A percentile compares a stretch with the other conserved stretches of the same genome.
phyloP scores from a whole-genome alignment of 1,284 basidiomycete genomes.

The Cutaneotrichosporon cutaneum region DNA sequence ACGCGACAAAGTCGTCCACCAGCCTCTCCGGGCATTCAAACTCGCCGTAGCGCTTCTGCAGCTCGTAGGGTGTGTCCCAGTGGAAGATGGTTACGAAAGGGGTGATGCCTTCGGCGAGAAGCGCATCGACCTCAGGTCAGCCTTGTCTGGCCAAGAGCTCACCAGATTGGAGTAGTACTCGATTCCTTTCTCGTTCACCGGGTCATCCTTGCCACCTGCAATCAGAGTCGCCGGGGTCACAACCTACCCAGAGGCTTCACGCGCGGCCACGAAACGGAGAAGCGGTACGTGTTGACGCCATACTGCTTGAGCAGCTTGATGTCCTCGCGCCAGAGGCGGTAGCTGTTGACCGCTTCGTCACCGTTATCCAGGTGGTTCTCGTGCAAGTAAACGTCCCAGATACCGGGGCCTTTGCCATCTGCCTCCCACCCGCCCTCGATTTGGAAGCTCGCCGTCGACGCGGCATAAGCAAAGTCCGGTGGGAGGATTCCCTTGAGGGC shows the following conservation, averaged over 20 bases:
- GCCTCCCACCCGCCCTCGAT: slow-evolving; percentile 48
- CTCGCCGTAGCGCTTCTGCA: slow-evolving; percentile 68
- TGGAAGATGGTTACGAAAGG: slow-evolving; percentile 39
- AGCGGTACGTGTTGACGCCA: slow-evolving; percentile 60
- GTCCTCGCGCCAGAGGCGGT: slow-evolving; percentile 64
- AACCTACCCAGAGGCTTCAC: slow-evolving; percentile 61
- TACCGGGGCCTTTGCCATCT: slow-evolving; percentile 31
- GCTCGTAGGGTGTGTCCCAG: slow-evolving; percentile 69
- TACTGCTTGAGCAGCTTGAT: slow-evolving; percentile 62
- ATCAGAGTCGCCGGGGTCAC: neutral
- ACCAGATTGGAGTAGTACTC: slow-evolving; percentile 58
- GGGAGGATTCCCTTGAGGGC: slow-evolving; percentile 36
- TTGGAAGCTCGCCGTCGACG: slow-evolving; percentile 58
- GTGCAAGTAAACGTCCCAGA: slow-evolving; percentile 56
- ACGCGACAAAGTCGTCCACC: slow-evolving; percentile 63
- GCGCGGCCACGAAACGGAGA: slow-evolving; percentile 69
- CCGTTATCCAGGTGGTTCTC: slow-evolving; percentile 19
- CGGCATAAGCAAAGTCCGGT: slow-evolving; percentile 67
- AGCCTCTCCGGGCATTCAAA: slow-evolving; percentile 54
- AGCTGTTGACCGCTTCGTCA: slow-evolving; percentile 31
- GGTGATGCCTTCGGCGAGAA: slow-evolving; percentile 58
- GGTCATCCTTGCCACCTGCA: slow-evolving; percentile 60
- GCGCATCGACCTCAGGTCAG: slow-evolving; percentile 54
- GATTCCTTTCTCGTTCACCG: slow-evolving; percentile 65
- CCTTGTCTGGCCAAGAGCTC: too few relatives aligned